phyloP scores from a whole-genome alignment of 768 basidiomycete genomes.

The Termitomyces sp. region DNA sequence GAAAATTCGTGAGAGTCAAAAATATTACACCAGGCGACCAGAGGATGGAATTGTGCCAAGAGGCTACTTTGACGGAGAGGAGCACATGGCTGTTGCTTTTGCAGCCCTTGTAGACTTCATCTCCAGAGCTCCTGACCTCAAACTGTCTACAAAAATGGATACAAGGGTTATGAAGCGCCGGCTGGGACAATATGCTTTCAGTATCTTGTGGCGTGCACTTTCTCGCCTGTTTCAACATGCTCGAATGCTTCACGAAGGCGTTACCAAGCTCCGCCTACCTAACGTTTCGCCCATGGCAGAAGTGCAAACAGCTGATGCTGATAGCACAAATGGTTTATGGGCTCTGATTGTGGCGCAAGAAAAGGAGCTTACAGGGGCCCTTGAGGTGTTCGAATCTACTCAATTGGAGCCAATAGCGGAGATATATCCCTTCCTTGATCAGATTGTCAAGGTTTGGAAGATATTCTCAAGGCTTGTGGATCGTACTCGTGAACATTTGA shows the following conservation, averaged over 20 bases:
- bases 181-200: background rate
- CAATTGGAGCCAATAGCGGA: background rate
- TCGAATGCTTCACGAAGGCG: background rate
- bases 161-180: background rate
- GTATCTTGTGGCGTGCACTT: background rate
- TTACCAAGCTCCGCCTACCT: background rate
- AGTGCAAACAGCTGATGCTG: background rate
- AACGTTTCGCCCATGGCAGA: background rate
- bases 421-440: background rate
- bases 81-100: background rate
- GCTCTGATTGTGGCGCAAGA: background rate
- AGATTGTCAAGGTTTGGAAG: background rate
- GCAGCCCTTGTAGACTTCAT: background rate
- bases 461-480: background rate
- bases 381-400: background rate
- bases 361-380: background rate
- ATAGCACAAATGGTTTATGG: background rate
- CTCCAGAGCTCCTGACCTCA: background rate
- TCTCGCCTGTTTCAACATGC: background rate
- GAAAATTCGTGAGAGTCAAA: background rate
- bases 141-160: background rate
- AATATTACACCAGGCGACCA: background rate
- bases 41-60: background rate
- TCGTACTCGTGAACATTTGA: background rate
- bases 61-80: background rate